Base-by-base conservation (phyloP, 352 stramenopile genomes). In the Peronospora belbahrii region DNA sequence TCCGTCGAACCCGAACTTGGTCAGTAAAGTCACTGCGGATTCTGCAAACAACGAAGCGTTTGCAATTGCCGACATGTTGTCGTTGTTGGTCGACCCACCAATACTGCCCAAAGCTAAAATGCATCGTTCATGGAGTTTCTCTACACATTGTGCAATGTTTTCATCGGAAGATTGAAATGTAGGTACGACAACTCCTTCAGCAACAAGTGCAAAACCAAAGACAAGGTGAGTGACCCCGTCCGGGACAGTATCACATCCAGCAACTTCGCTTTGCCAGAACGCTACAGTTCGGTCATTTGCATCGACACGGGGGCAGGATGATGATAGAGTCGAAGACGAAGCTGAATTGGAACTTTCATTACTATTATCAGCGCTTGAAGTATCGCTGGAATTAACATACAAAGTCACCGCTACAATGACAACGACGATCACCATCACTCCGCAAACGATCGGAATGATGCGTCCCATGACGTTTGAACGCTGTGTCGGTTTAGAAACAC, bases 231-330 rank as follows among this genome's bases (percentile, higher is more conserved):
- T 88, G 27, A 90, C 79, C 9, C 79, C 74, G 9, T 67, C 35
- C 0, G 79, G 75, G n/a, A 89, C 68, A 14, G 65, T 70, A 19
- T 90, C 74, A 54, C 79, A 90, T 3, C 75, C 79, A 11, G 59
- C 56, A 44, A 87, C 69, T 59, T 90, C 76, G 40, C 62, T 83
- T 56, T 90, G 79, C 79, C 79, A 90, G 60, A 90, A 90, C 15
- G 67, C 74, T 8, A 90, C 70, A 0, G 72, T 78, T 7, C 79
- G 76, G n/a, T 83, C 50, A 17, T 77, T 53, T 6, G 75, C 54
- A 4, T 52, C 42, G 1, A 82, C 63, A 34, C 41, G 38, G 6
- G 63, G 35, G 30, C 59, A 70, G 15, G 48, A 49, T 7, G 55
- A 59, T 6, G 45, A 50, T 18, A 38, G 18, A 9, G 52, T 40